Evolutionary conservation across 2,329 filamentous ascomycete species (phyloP).

Genomic region (Epicoccum nigrum): DNA sequence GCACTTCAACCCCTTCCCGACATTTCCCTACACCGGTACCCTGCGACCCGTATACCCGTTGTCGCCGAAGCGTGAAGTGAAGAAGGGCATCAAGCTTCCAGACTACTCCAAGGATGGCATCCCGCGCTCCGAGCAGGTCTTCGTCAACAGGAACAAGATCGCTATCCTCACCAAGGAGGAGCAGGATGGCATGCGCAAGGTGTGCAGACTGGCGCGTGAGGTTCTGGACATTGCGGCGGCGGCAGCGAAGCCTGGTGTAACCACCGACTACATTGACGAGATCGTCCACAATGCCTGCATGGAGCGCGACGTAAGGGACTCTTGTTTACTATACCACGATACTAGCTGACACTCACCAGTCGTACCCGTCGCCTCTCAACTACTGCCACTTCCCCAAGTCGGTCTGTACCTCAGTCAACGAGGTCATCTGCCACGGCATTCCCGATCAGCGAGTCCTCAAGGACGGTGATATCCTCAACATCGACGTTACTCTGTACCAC

Average conservation of each 20-base stretch:
- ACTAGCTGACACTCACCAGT: conserved; percentile 60
- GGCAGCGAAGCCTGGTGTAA: conserved; percentile 85
- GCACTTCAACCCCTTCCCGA: conserved; percentile 89
- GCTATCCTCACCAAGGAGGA: conserved; percentile 79
- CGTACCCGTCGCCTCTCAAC: conserved; percentile 93
- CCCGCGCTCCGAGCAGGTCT: conserved; percentile 67
- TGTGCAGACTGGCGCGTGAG: conserved; percentile 84
- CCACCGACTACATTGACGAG: conserved; percentile 93
- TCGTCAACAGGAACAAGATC: conserved; percentile 78
- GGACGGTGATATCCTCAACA: conserved; percentile 96
- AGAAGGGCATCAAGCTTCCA: conserved; percentile 79
- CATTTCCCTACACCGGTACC: conserved; percentile 79
- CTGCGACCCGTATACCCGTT: conserved; percentile 79
- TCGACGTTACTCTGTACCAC: conserved; percentile 94
- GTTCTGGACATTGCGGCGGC: conserved; percentile 90
- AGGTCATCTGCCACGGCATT: conserved; percentile 98
- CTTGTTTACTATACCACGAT: not conserved
- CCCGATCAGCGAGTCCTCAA: conserved; percentile 85
- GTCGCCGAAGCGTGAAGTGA: conserved; percentile 59
- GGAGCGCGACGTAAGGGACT: conserved; percentile 77
- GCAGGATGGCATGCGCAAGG: conserved; percentile 89
- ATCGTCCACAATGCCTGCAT: conserved; percentile 94
- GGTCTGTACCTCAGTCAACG: conserved; percentile 93
- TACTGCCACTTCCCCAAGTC: conserved; percentile 98
- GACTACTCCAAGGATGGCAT: conserved; percentile 90